phyloP scores from a whole-genome alignment of 208 protist genomes.

The Acanthamoeba quina region DNA sequence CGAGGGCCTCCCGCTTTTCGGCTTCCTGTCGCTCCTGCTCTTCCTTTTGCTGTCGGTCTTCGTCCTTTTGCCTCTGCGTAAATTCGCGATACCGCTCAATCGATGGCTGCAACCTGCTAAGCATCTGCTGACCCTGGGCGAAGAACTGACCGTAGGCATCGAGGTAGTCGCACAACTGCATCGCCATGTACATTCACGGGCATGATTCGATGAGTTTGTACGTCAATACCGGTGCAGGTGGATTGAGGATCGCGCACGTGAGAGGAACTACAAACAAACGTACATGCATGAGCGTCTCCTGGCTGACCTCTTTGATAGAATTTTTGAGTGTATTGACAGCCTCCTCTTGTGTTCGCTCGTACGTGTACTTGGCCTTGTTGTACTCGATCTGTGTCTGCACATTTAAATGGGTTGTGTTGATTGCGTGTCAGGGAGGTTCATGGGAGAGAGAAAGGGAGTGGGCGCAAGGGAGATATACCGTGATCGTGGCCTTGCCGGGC shows the following conservation, averaged over 20 bases:
- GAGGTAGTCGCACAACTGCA: constrained; percentile 50
- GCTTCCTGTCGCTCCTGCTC: constrained; percentile 41
- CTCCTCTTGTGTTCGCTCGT: constrained; percentile 42
- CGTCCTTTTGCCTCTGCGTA: background rate
- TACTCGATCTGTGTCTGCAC: constrained; percentile 52
- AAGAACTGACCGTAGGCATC: constrained; percentile 55
- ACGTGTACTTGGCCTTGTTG: constrained; percentile 35
- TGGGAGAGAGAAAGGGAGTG: background rate
- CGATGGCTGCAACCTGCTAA: constrained; percentile 20
- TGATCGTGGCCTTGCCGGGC: background rate
- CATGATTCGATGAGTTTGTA: background rate
- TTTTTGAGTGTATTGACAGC: background rate
- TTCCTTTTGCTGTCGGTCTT: constrained; percentile 17
- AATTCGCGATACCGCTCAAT: constrained; percentile 11
- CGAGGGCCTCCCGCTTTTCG: constrained; percentile 23
- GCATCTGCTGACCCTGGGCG: background rate
- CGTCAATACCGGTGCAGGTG: too few relatives aligned
- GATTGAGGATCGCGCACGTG: too few relatives aligned
- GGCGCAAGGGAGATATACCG: background rate
- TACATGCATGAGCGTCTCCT: constrained; percentile 18
- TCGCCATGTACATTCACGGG: background rate
- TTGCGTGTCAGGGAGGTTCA: background rate
- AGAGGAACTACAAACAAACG: too few relatives aligned
- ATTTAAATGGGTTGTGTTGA: background rate
- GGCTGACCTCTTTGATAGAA: background rate